Percentiles rank a stretch among this genome's conserved stretches.
phyloP scores from a whole-genome alignment of 2,329 filamentous ascomycete genomes.

The Talaromyces sp. region DNA sequence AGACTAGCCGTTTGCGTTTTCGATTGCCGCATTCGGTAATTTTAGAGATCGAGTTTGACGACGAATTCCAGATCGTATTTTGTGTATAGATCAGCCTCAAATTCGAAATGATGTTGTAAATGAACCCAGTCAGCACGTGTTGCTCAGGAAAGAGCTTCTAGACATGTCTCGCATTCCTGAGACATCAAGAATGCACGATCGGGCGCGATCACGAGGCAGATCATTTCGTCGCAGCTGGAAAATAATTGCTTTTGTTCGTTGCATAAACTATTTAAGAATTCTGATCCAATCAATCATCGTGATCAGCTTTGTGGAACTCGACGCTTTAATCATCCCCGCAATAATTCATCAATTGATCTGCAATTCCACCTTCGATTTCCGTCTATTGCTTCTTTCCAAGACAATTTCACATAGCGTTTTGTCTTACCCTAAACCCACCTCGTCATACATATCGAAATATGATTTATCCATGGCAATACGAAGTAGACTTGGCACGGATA shows the following conservation, averaged over 20 bases:
- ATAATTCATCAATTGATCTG: conserved; percentile 4
- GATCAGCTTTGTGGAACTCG: not conserved
- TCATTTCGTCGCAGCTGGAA: too few species aligned
- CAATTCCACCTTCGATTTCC: not conserved
- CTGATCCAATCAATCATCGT: not conserved
- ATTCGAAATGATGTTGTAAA: not conserved
- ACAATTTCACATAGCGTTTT: not conserved
- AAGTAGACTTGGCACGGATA: not conserved
- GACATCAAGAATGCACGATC: conserved; percentile 1
- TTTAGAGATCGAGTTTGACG: not conserved
- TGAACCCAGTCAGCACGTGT: not conserved
- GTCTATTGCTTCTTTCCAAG: not conserved
- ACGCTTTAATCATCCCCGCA: not conserved
- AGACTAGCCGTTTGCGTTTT: conserved; percentile 11
- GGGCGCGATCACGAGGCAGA: not conserved
- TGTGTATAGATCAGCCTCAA: not conserved
- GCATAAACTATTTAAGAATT: not conserved
- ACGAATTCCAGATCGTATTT: not conserved
- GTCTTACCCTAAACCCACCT: conserved; percentile 4
- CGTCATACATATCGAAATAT: not conserved
- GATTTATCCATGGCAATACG: not conserved
- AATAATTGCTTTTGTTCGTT: not conserved
- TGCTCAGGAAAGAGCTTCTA: not conserved
- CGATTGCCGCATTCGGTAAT: conserved; percentile 16
- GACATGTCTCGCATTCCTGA: conserved; percentile 2